A percentile compares a stretch with the other conserved stretches of the same genome.
Conservation (phyloP, 768 basidiomycete genomes). For the Brasilioporus rufonigricans region DNA sequence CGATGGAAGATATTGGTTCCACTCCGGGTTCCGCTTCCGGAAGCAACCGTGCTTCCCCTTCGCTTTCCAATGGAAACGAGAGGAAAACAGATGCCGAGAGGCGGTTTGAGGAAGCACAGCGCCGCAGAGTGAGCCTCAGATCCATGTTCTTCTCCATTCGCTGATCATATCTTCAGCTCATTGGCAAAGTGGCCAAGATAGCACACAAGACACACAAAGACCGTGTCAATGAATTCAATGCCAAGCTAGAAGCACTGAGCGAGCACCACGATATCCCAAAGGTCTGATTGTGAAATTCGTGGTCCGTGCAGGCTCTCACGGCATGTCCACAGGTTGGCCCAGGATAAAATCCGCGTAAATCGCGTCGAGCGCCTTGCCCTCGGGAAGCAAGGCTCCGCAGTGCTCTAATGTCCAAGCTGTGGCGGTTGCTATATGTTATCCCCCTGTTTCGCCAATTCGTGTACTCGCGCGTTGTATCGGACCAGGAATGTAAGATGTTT, state of each 20-base stretch:
- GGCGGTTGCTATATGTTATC: constrained; percentile 16
- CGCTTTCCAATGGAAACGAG: constrained; percentile 44
- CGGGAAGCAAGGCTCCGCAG: constrained; percentile 3
- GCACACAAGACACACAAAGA: constrained; percentile 92
- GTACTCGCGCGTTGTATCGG: constrained; percentile 18
- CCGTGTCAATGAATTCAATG: constrained; percentile 86
- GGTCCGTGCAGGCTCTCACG: constrained; percentile 32
- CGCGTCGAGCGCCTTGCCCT: constrained; percentile 26
- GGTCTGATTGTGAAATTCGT: constrained; percentile 41
- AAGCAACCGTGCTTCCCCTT: constrained; percentile 62
- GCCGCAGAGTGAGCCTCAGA: constrained; percentile 57
- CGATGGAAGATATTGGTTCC: constrained; percentile 45
- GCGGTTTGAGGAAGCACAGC: constrained; percentile 86
- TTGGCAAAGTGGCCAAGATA: constrained; percentile 68
- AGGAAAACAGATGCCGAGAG: constrained; percentile 85
- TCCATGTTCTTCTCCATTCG: neutral
- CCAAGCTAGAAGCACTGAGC: constrained; percentile 79
- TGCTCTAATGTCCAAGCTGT: constrained; percentile 18
- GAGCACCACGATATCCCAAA: constrained; percentile 97
- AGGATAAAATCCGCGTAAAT: constrained; percentile 55
- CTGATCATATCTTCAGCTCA: constrained; percentile 49
- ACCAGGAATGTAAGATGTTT: constrained; percentile 25
- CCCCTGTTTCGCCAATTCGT: constrained; percentile 16
- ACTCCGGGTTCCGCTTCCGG: constrained; percentile 47
- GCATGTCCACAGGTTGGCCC: constrained; percentile 67